Conservation (phyloP, 2,329 filamentous ascomycete genomes). For the Epichloe gansuensis region DNA sequence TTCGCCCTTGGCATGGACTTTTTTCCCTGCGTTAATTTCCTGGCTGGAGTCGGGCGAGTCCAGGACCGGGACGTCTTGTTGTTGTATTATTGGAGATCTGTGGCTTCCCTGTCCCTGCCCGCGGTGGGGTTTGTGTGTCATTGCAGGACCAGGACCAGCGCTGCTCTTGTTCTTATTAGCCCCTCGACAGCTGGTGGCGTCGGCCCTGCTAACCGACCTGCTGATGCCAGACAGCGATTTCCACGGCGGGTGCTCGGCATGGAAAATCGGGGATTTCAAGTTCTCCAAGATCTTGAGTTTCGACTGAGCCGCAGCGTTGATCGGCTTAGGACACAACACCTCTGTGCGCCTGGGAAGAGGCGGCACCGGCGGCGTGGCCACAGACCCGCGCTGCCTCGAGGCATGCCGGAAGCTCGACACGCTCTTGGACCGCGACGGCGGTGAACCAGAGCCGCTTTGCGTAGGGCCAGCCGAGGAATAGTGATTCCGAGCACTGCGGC, state of each 20-base stretch:
- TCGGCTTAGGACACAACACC: constrained; percentile 5
- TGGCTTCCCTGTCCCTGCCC: neutral
- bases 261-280: constrained; percentile 1
- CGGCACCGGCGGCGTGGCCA: neutral
- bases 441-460: constrained; percentile 1
- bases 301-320: constrained; percentile 5
- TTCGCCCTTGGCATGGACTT: neutral
- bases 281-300: constrained; percentile 5
- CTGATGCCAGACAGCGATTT: constrained; percentile 3
- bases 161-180: too few species aligned
- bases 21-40: too few species aligned
- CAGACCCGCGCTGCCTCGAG: neutral
- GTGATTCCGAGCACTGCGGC: constrained; percentile 1
- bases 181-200: neutral
- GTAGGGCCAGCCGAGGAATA: neutral
- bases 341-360: neutral
- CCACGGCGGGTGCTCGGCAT: neutral
- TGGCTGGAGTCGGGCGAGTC: neutral
- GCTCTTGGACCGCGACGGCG: constrained; percentile 10
- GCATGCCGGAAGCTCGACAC: constrained; percentile 5
- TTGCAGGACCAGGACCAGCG: neutral
- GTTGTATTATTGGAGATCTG: neutral
- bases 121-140: neutral
- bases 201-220: neutral
- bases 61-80: neutral